These are phyloP conservation scores for Gossypium laxum DNA, from an alignment of 441 rosid species.

Conservation along the genomic window DNA sequence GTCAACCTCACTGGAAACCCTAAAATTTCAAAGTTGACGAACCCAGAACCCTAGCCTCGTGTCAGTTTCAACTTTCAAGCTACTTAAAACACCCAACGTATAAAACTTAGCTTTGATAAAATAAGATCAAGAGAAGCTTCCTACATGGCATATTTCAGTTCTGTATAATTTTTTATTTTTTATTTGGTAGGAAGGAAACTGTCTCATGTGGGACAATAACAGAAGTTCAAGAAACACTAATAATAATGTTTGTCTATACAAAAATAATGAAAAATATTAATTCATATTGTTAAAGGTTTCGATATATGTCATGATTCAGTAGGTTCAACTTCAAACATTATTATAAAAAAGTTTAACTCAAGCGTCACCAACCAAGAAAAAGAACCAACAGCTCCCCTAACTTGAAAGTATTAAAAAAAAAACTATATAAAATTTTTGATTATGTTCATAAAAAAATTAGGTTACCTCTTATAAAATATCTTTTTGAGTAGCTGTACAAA, in stretches of 20 bases:
- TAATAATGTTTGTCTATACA: not conserved
- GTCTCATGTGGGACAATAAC: not conserved
- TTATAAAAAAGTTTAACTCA: not conserved
- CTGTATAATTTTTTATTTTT: not conserved
- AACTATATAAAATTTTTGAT: not conserved
- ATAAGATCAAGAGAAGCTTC: not conserved
- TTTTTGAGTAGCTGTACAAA: not conserved
- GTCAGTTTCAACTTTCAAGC: conserved; percentile 6
- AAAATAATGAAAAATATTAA: not conserved
- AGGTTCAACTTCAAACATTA: not conserved
- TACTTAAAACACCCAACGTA: not conserved
- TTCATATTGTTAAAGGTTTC: not conserved
- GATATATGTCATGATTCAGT: not conserved
- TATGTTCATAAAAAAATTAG: not conserved
- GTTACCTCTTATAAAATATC: conserved; percentile 1
- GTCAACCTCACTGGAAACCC: conserved; percentile 22
- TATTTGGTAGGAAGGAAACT: not conserved
- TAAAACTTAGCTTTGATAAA: not conserved
- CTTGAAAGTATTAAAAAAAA: not conserved
- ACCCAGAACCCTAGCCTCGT: not conserved
- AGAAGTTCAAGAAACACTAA: not conserved
- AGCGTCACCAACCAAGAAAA: not conserved
- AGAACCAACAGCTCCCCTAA: not conserved
- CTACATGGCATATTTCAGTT: not conserved
- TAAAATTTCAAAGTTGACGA: conserved; percentile 9